Conservation (phyloP, 345 rosid species). For the Arabis hirsuta region DNA sequence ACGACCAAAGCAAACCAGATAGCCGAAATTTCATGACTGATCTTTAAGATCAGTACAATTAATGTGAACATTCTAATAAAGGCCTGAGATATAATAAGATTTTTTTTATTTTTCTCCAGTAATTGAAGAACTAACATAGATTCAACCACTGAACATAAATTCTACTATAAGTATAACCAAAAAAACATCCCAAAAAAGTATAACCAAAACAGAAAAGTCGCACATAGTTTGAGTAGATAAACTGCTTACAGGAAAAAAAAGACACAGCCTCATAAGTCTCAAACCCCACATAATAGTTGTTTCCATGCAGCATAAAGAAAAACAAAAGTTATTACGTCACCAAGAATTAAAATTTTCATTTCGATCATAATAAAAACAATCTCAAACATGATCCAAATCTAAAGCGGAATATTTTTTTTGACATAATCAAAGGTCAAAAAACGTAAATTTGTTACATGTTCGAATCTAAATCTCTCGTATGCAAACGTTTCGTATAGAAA, state of each 20-base stretch:
- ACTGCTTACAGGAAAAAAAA: not conserved
- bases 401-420: too few species aligned
- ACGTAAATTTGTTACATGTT: not conserved
- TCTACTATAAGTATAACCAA: too few species aligned
- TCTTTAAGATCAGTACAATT: not conserved
- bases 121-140: too few species aligned
- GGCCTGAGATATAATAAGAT: too few species aligned
- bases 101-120: too few species aligned
- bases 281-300: not conserved
- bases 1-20: conserved; percentile 9
- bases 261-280: not conserved
- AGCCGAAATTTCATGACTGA: not conserved
- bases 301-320: not conserved
- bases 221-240: too few species aligned
- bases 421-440: not conserved
- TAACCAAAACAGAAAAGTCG: not conserved
- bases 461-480: not conserved
- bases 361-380: not conserved
- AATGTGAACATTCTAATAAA: too few species aligned
- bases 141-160: too few species aligned
- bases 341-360: not conserved
- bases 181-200: not conserved
- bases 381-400: not conserved
- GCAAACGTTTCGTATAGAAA: not conserved
- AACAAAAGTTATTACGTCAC: not conserved